Base-by-base conservation (phyloP, 2,329 filamentous ascomycete species). In the Aureobasidium mangrovei region DNA sequence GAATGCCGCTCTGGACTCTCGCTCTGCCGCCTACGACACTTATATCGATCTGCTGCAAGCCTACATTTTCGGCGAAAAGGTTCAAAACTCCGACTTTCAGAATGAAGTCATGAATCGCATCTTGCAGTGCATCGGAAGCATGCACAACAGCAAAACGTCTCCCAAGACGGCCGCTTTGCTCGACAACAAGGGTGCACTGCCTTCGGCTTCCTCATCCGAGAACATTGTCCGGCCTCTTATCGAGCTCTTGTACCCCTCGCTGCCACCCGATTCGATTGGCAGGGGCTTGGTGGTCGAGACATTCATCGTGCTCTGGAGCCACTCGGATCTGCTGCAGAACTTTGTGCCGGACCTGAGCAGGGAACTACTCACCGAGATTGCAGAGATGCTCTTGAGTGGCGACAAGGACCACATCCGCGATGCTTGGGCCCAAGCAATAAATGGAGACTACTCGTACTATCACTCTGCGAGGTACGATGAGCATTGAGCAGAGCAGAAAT, bases 41-140 rank as follows among this genome's bases (percentile, higher is more conserved):
- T 54, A 54, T 44, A 48, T 52, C 28, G 42, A 53, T 29, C 29
- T 56, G 29, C 36, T 56, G 9, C 42, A 56, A 43, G 36, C 47
- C 27, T 56, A 56, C 42, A 52, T 56, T 24, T 51, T 56, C 28
- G 54, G 54, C 41, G 54, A 56, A 33, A 52, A 46, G 29, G 33
- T 56, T n/a, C 46, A 52, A 12, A 51, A 56, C n/a, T 35, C 39
- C 6, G 47, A 46, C 6, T 56, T 56, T 24, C 46, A 52, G 36
- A 56, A 56, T 26, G 47, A 46, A 39, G 42, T 56, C 48, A 56
- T 56, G 46, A 51, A 56, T 26, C 31, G 47, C 24, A 53, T 56
- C 5, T 18, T 56, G 28, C 53, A 54, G 10, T 47, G 53, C n/a
- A 54, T 48, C 4, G 41, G 53, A 26, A 28, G 41, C 38, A 47